Conservation (phyloP, 176 grass and related monocot species). For the Avena insularis region DNA sequence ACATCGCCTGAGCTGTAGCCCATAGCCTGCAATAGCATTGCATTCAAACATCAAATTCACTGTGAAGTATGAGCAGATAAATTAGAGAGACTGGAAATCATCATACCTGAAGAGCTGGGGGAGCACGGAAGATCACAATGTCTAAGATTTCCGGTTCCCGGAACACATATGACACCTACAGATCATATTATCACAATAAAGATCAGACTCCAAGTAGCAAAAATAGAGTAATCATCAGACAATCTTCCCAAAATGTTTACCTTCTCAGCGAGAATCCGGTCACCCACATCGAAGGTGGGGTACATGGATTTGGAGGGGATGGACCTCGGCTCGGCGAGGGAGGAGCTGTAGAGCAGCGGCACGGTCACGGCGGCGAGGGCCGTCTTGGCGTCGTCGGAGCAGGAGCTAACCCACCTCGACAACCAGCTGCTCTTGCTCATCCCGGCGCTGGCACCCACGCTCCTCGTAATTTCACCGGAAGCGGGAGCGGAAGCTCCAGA, state of each 20-base stretch:
- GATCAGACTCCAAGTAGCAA: slow-evolving; percentile 17
- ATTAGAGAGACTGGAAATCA: slow-evolving; percentile 16
- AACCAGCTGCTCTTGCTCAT: slow-evolving; percentile 70
- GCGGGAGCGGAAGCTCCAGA: slow-evolving; percentile 17
- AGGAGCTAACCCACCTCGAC: slow-evolving; percentile 78
- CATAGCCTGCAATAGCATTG: slow-evolving; percentile 51
- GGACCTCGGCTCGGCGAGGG: slow-evolving; percentile 83
- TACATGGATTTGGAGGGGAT: slow-evolving; percentile 97
- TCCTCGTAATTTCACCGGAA: slow-evolving; percentile 30
- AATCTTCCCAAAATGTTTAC: slow-evolving; percentile 31
- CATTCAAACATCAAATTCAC: slow-evolving; percentile 34
- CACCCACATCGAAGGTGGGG: slow-evolving; percentile 95
- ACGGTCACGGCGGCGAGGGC: slow-evolving; percentile 87
- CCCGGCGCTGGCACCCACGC: slow-evolving; percentile 18
- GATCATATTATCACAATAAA: slow-evolving; percentile 36
- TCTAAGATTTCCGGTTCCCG: slow-evolving; percentile 89
- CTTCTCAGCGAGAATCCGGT: slow-evolving; percentile 98
- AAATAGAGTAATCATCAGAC: not conserved
- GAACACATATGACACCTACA: slow-evolving; percentile 91
- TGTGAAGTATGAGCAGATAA: not conserved
- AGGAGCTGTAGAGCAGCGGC: slow-evolving; percentile 79
- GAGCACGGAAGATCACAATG: slow-evolving; percentile 92
- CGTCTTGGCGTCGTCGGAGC: slow-evolving; percentile 95
- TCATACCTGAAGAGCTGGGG: slow-evolving; percentile 66
- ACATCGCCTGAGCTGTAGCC: slow-evolving; percentile 83